Conservation (phyloP, 257 asterid genomes). For the Euphrasia confusa region DNA sequence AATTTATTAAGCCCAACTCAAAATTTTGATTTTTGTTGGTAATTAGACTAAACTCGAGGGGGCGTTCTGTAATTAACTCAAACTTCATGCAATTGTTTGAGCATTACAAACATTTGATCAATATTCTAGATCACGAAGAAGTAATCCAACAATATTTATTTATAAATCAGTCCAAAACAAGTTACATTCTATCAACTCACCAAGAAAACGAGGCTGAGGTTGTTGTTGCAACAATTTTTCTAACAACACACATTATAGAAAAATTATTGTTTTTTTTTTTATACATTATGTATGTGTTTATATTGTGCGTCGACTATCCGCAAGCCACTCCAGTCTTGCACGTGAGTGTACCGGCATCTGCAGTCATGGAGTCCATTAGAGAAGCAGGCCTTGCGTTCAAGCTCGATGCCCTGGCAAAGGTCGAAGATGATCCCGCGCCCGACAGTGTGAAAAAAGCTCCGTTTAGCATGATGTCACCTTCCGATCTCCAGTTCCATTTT, state of each 20-base stretch:
- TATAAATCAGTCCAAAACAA: not conserved
- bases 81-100: too few species aligned
- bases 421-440: slow-evolving; percentile 42
- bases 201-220: not conserved
- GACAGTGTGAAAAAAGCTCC: slow-evolving; percentile 54
- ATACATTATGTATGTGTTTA: not conserved
- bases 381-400: slow-evolving; percentile 50
- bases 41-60: too few species aligned
- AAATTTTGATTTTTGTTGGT: too few species aligned
- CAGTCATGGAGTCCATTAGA: slow-evolving; percentile 43
- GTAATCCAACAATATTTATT: not conserved
- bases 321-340: slow-evolving; percentile 45
- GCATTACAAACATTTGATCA: too few species aligned
- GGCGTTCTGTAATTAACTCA: too few species aligned
- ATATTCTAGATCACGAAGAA: not conserved
- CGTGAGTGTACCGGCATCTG: slow-evolving; percentile 38
- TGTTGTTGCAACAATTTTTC: too few species aligned
- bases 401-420: slow-evolving; percentile 60
- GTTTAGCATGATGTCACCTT: slow-evolving; percentile 60
- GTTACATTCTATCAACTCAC: slow-evolving; percentile 1
- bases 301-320: slow-evolving; percentile 1
- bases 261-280: too few species aligned
- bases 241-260: not conserved
- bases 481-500: slow-evolving; percentile 61
- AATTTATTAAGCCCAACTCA: too few species aligned